Evolutionary conservation across 805 yeast genomes (phyloP).

Genomic region (Kuraishia cidri): DNA sequence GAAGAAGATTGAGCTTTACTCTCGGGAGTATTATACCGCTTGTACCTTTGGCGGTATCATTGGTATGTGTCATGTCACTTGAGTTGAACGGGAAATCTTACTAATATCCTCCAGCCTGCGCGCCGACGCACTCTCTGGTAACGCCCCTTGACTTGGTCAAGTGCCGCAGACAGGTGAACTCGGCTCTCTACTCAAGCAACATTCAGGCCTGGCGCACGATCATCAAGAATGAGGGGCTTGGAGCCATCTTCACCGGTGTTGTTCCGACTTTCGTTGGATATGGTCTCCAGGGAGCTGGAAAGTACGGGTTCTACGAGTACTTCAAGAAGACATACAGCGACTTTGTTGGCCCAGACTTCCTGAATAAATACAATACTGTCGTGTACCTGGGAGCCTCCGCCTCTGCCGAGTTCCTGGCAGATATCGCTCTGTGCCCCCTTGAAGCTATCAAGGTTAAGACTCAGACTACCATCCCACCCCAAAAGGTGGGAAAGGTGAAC

Average conservation of each 20-base stretch:
- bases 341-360: conserved; percentile 52
- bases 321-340: conserved; percentile 77
- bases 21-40: conserved; percentile 58
- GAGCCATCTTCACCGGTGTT: conserved; percentile 76
- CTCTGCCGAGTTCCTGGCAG: conserved; percentile 90
- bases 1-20: conserved; percentile 38
- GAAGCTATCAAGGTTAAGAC: conserved; percentile 93
- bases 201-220: conserved; percentile 77
- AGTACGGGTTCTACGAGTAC: conserved; percentile 89
- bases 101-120: conserved; percentile 55
- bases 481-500: conserved; percentile 54
- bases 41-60: conserved; percentile 73
- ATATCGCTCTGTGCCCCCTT: conserved; percentile 82
- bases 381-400: conserved; percentile 83
- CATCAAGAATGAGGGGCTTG: conserved; percentile 61
- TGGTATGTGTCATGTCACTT: conserved; percentile 7
- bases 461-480: conserved; percentile 89
- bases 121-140: conserved; percentile 91
- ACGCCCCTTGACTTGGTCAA: conserved; percentile 92
- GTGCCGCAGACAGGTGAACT: conserved; percentile 84
- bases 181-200: conserved; percentile 65
- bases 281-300: conserved; percentile 95
- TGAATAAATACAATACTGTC: conserved; percentile 59
- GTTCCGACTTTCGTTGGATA: conserved; percentile 93
- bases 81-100: conserved; percentile 1